phyloP scores from a whole-genome alignment of 208 protist species.

The Naegleria lovaniensis region DNA sequence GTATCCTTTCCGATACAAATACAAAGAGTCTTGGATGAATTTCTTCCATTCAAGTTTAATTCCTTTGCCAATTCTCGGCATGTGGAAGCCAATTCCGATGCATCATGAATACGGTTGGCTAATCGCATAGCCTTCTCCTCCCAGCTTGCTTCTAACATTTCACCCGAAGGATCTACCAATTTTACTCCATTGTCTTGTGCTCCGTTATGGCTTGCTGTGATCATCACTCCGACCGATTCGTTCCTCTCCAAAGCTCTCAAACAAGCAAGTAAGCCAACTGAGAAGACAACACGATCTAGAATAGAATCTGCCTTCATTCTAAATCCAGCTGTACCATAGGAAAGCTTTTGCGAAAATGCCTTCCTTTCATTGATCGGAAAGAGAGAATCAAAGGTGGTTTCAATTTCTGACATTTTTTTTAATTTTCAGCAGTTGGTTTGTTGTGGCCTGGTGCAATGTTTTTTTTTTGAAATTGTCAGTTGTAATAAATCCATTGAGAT shows the following conservation, averaged over 20 bases:
- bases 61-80: neutral
- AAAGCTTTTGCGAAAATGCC: neutral
- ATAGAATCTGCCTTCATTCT: constrained; percentile 2
- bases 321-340: constrained; percentile 31
- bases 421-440: no score
- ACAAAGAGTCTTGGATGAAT: neutral
- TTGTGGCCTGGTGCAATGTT: no score
- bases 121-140: neutral
- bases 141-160: neutral
- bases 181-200: constrained; percentile 31
- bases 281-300: neutral
- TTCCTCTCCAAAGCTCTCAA: neutral
- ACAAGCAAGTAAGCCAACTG: neutral
- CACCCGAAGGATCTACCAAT: constrained; percentile 19
- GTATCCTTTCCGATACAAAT: neutral
- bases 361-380: neutral
- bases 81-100: no score
- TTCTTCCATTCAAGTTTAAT: neutral
- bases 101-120: neutral
- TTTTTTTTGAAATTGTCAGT: no score
- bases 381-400: neutral
- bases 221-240: constrained; percentile 14
- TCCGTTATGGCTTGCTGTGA: constrained; percentile 26
- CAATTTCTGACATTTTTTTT: neutral
- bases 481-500: no score